These are phyloP conservation scores for Gaeumannomyces sp. DNA, from an alignment of 2,329 filamentous ascomycete genomes.

Conservation along the genomic window DNA sequence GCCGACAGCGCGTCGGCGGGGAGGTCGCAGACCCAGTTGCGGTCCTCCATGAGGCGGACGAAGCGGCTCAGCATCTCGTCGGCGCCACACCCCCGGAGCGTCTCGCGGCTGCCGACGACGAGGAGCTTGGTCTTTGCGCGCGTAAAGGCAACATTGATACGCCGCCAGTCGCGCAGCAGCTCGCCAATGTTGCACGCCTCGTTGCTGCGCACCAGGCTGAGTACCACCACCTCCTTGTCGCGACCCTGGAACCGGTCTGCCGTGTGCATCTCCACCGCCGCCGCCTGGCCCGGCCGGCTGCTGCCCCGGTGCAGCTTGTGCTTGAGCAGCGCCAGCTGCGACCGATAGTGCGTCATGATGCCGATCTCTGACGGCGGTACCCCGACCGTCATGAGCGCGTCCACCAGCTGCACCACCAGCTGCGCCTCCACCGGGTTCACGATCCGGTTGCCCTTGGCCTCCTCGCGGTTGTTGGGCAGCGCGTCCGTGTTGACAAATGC, in stretches of 20 bases:
- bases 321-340: constrained; percentile 78
- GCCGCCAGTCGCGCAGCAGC: constrained; percentile 80
- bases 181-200: constrained; percentile 80
- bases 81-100: constrained; percentile 50
- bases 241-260: constrained; percentile 95
- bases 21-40: constrained; percentile 75
- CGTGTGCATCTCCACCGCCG: constrained; percentile 80
- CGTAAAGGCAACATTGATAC: constrained; percentile 95
- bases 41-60: constrained; percentile 68
- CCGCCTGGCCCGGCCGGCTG: background rate
- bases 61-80: constrained; percentile 75
- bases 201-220: constrained; percentile 85
- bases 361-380: constrained; percentile 73
- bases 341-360: constrained; percentile 94
- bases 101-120: constrained; percentile 75
- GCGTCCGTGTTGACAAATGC: constrained; percentile 86
- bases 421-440: constrained; percentile 80
- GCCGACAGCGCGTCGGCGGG: constrained; percentile 55
- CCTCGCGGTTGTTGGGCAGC: constrained; percentile 58
- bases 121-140: constrained; percentile 87
- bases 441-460: constrained; percentile 75
- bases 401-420: constrained; percentile 73
- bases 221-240: constrained; percentile 87
- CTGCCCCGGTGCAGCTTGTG: constrained; percentile 53
- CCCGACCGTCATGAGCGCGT: constrained; percentile 68